A percentile compares a stretch with the other conserved stretches of the same genome.
Conservation (phyloP, 306 rosid species). For the Fagus sylvatica region DNA sequence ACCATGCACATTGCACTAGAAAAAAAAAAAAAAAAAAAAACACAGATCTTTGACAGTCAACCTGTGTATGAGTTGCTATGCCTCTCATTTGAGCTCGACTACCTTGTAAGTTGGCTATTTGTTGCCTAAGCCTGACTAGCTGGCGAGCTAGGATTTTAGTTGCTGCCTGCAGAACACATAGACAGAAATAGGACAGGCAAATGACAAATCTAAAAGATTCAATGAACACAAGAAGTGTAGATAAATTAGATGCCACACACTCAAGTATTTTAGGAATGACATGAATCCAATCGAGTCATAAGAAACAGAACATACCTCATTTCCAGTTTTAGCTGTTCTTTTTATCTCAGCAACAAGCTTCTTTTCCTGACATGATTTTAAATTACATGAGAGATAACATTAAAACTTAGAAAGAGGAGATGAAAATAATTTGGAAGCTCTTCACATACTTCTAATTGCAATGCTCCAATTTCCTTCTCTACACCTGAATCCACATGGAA, state of each 20-base stretch:
- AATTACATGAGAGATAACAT: constrained; percentile 27
- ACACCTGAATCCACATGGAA: constrained; percentile 51
- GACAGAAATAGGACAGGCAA: constrained; percentile 13
- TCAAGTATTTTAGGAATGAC: not conserved
- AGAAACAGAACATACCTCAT: constrained; percentile 56
- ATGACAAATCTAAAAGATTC: not conserved
- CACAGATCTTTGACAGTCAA: constrained; percentile 24
- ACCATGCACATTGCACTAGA: not conserved
- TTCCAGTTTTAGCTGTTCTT: constrained; percentile 96
- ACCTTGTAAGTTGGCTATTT: constrained; percentile 90
- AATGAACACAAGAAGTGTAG: not conserved
- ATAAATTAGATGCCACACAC: not conserved
- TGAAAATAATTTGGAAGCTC: constrained; percentile 6
- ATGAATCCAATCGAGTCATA: not conserved
- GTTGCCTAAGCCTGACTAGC: constrained; percentile 91
- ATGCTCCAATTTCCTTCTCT: constrained; percentile 91
- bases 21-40: not conserved
- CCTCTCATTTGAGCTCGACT: constrained; percentile 99
- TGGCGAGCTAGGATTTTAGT: constrained; percentile 93
- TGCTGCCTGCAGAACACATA: constrained; percentile 62
- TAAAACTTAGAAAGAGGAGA: not conserved
- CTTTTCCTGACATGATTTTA: constrained; percentile 64
- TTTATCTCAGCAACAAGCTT: constrained; percentile 93
- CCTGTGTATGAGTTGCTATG: constrained; percentile 98
- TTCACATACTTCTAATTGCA: constrained; percentile 82